Evolutionary conservation across 495 filamentous ascomycete genomes (phyloP).

Genomic region (Podospora anserina): DNA sequence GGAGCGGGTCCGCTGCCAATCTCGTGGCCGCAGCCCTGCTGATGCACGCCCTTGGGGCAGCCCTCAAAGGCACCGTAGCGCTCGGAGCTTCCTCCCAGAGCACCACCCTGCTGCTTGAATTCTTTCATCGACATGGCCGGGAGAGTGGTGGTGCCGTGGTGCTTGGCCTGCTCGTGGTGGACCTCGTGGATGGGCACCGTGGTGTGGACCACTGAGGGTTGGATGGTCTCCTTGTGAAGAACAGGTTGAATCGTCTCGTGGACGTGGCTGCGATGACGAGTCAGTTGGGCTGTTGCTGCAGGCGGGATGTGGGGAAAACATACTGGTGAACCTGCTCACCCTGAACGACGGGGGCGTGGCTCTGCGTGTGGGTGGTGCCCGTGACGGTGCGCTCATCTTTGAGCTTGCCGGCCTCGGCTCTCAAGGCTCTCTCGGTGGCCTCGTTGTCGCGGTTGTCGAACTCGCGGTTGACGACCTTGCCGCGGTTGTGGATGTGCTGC

Average conservation of each 20-base stretch:
- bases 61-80: slow-evolving; percentile 56
- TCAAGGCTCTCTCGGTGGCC: slow-evolving; percentile 42
- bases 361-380: slow-evolving; percentile 47
- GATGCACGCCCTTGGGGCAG: slow-evolving; percentile 24
- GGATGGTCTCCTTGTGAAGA: slow-evolving; percentile 62
- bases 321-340: slow-evolving; percentile 63
- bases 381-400: slow-evolving; percentile 45
- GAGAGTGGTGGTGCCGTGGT: slow-evolving; percentile 56
- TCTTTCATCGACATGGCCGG: slow-evolving; percentile 60
- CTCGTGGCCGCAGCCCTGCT: slow-evolving; percentile 11
- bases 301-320: slow-evolving; percentile 7
- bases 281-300: slow-evolving; percentile 14
- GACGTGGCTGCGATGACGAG: slow-evolving; percentile 37
- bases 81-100: slow-evolving; percentile 52
- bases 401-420: slow-evolving; percentile 50
- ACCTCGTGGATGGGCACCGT: slow-evolving; percentile 65
- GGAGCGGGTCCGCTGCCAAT: slow-evolving; percentile 16
- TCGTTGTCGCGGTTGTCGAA: slow-evolving; percentile 53
- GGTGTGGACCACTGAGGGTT: slow-evolving; percentile 63
- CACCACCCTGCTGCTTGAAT: slow-evolving; percentile 57
- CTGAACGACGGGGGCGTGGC: slow-evolving; percentile 44
- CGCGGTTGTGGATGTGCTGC: slow-evolving; percentile 47
- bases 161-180: slow-evolving; percentile 58
- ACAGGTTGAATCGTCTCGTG: slow-evolving; percentile 65
- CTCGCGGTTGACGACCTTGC: slow-evolving; percentile 53